Evolutionary conservation across 306 rosid genomes (phyloP), one percentile per base, ranked within the genome.

Genomic region (Rubus parviflorus): DNA sequence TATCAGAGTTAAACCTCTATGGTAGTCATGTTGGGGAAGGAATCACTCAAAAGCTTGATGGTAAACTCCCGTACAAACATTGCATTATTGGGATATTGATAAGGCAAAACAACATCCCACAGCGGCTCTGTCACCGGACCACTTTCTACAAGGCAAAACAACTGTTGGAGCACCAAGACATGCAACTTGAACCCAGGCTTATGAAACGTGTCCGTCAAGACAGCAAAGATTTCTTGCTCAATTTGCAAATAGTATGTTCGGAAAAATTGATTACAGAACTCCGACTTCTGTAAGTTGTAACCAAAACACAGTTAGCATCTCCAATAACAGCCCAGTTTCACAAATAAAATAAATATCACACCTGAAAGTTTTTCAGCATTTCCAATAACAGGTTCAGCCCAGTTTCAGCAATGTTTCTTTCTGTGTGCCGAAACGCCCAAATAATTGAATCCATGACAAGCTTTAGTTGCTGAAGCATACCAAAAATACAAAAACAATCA

Each of bases 171-270:
- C 81, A 96, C 99, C 84, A 92, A 78, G 78, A 96, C 99, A 80
- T 96, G 99, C 76, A 96, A 89, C 89, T 96, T 96, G 90, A 96
- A 96, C 63, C 99, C 97, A 35, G 98, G 99, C 83, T 96, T 96
- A 81, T 96, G 99, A 73, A 96, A 96, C 0, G 99, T 96, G 83
- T 96, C 98, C 8, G 97, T 96, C 85, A 92, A 81, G 78, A 92
- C 98, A 7, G 98, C 98, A 72, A 92, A 96, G 75, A 89, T 92
- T 88, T 96, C 99, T 87, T 91, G 95, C 81, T 91, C 99, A 20
- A 90, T 92, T 60, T 91, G 83, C 88, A 89, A 61, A 70, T 87
- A 96, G 84, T 96, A 96, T 11, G 97, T 81, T 75, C 86, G 85
- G 66, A 84, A 96, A 78, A 96, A 96, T 75, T 96, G 99, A 88